Percentiles rank a stretch among this genome's conserved stretches.
These are phyloP conservation scores for Ampelomyces quisqualis DNA, from an alignment of 2,329 filamentous ascomycete species.

Conservation along the genomic window DNA sequence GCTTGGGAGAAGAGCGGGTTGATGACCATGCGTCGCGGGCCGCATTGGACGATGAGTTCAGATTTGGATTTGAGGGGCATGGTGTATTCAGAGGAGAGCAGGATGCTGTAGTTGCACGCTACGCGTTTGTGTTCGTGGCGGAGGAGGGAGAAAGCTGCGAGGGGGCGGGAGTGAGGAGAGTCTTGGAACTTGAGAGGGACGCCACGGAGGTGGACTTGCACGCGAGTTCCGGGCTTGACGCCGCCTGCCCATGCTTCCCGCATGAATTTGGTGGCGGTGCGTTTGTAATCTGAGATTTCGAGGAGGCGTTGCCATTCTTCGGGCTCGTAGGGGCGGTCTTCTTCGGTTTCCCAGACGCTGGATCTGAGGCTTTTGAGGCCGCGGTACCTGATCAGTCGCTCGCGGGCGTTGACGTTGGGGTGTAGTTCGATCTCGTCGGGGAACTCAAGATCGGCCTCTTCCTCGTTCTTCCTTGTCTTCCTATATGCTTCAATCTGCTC, in stretches of 20 bases:
- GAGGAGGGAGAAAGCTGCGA: constrained; percentile 81
- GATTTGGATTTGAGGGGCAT: constrained; percentile 86
- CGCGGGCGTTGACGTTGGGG: constrained; percentile 80
- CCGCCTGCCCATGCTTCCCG: constrained; percentile 88
- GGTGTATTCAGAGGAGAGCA: constrained; percentile 73
- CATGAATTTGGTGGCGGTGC: constrained; percentile 71
- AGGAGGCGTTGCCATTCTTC: constrained; percentile 86
- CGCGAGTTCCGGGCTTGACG: constrained; percentile 77
- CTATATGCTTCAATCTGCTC: constrained; percentile 81
- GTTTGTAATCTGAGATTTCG: constrained; percentile 85
- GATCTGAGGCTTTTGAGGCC: constrained; percentile 89
- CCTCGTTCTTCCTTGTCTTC: constrained; percentile 73
- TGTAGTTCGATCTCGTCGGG: constrained; percentile 96
- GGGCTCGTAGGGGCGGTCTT: constrained; percentile 83
- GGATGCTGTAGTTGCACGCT: constrained; percentile 80
- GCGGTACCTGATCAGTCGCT: constrained; percentile 81
- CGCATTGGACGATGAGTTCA: constrained; percentile 87
- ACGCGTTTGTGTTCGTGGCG: constrained; percentile 95
- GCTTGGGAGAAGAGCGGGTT: constrained; percentile 87
- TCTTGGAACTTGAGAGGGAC: constrained; percentile 58
- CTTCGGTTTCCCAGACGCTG: constrained; percentile 84
- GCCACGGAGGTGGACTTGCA: constrained; percentile 71
- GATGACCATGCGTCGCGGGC: constrained; percentile 80
- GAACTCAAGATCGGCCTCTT: constrained; percentile 88
- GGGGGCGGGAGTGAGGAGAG: constrained; percentile 58